Evolutionary conservation across 192 early-diverging fungal genomes (phyloP).

Genomic region (Coemansia sp.): DNA sequence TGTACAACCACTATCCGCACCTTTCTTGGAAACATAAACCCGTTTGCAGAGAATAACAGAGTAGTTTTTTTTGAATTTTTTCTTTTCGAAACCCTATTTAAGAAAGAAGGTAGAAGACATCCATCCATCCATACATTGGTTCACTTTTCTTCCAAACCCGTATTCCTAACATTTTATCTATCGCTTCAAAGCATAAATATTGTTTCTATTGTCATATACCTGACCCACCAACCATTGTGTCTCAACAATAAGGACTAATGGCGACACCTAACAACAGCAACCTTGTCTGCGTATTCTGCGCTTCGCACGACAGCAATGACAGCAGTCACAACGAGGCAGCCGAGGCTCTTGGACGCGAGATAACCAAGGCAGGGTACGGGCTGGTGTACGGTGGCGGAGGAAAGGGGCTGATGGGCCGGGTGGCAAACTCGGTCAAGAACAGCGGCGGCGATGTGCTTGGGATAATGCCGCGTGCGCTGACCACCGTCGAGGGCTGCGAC

Average conservation of each 20-base stretch:
- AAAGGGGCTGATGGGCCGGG: conserved; percentile 78
- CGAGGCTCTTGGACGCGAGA: conserved; percentile 55
- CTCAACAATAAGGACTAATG: not conserved
- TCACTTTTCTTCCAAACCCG: no score
- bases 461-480: conserved; percentile 72
- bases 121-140: no score
- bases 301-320: conserved; percentile 32
- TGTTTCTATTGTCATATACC: not conserved
- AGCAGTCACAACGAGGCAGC: conserved; percentile 25
- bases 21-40: no score
- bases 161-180: no score
- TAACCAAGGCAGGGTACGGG: conserved; percentile 60
- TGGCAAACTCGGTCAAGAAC: conserved; percentile 66
- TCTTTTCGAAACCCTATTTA: no score
- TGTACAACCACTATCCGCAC: no score
- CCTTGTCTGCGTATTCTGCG: conserved; percentile 54
- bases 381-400: conserved; percentile 72
- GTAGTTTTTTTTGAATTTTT: no score
- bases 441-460: conserved; percentile 69
- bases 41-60: no score
- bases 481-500: conserved; percentile 48
- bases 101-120: no score
- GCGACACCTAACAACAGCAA: conserved; percentile 4
- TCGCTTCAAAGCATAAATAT: no score
- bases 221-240: not conserved